Base-by-base conservation (phyloP, 75 land plant genomes). In the Isoetes taiwanensis region DNA sequence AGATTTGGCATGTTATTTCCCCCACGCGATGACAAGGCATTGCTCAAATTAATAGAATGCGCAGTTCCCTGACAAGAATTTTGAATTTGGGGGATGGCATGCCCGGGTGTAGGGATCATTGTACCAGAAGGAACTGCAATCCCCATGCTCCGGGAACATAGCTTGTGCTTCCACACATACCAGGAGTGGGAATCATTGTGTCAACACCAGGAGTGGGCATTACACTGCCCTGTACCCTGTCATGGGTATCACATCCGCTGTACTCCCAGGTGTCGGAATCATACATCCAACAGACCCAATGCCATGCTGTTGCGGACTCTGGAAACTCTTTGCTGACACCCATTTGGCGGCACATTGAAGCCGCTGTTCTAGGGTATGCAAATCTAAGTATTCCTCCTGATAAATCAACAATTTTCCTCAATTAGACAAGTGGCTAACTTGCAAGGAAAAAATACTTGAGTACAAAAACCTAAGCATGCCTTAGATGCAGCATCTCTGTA, bases 121-220 rank as follows among this genome's bases (percentile, higher is more conserved):
- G 74, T 61, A 42, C n/a, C n/a, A n/a, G n/a, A n/a, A n/a, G n/a
- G n/a, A n/a, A n/a, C n/a, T n/a, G n/a, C n/a, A n/a, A 41, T 58
- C 43, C 70, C 81, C 5, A 32, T 58, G 52, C 83, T 72, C 25
- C 77, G 73, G 31, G 83, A 64, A 21, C 66, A 72, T 54, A 67
- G 65, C 54, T 64, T 26, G 75, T 5, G 46, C 41, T 71, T 30
- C 58, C 46, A 54, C 60, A 34, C 60, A 76, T 69, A 3, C 89
- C 89, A 65, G 89, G 84, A 14, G 83, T 80, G 17, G 88, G 88
- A 33, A 85, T 85, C 90, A 85, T 89, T 23, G 71, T 71, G 46
- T 76, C 58, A 29, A 72, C 40, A 1, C 75, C 16, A 34, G 87
- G 62, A 32, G 85, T 75, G 58, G 41, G 64, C 54, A 43, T 61